phyloP scores from a whole-genome alignment of 306 rosid genomes.

The Gynostemma pentaphyllum region DNA sequence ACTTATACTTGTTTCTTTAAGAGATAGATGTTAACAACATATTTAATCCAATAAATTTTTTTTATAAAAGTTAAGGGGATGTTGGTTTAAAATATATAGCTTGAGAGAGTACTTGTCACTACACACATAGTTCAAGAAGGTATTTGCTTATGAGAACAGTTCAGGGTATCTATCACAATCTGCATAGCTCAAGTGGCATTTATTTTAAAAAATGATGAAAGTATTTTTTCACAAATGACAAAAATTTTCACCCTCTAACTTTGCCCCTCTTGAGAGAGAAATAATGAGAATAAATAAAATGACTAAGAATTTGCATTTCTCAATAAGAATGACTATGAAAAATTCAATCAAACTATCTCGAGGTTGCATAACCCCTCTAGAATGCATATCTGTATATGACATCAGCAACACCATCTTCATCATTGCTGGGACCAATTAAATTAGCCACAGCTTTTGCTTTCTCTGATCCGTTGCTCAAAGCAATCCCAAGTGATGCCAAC shows the following conservation, averaged over 20 bases:
- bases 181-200: no score
- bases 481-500: constrained; percentile 78
- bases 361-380: constrained; percentile 6
- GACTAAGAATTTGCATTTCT: background rate
- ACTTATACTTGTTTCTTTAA: no score
- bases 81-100: no score
- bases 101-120: no score
- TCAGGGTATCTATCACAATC: no score
- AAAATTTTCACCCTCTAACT: background rate
- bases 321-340: background rate
- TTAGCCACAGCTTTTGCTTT: constrained; percentile 78
- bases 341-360: background rate
- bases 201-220: no score
- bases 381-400: constrained; percentile 83
- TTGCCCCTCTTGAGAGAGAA: background rate
- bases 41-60: no score
- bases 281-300: background rate
- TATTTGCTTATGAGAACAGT: no score
- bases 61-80: no score
- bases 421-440: constrained; percentile 69
- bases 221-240: background rate
- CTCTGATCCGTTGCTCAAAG: constrained; percentile 76
- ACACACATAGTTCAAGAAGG: no score
- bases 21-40: no score
- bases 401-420: constrained; percentile 88